Percentiles rank a stretch among this genome's conserved stretches.
Conservation (phyloP, 2,329 filamentous ascomycete genomes). For the Lachnellula hyalina region DNA sequence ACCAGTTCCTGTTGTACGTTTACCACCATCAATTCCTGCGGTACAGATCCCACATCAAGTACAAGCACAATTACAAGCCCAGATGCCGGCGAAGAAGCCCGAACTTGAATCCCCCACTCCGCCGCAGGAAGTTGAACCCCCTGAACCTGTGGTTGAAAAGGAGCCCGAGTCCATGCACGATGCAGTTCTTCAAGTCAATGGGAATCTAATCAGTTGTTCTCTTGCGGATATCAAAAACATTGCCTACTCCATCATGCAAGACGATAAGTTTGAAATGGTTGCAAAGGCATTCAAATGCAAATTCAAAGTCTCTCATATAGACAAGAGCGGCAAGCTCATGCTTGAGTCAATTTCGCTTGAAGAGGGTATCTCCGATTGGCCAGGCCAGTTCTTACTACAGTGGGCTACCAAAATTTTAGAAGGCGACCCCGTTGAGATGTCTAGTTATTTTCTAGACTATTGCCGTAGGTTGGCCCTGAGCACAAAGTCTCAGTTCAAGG, state of each 20-base stretch:
- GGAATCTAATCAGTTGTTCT: background rate
- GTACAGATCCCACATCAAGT: too few relatives aligned
- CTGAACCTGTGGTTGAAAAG: background rate
- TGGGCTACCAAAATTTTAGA: conserved; percentile 1
- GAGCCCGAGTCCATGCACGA: background rate
- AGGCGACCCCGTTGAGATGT: conserved; percentile 1
- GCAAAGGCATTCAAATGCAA: conserved; percentile 1
- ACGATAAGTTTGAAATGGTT: background rate
- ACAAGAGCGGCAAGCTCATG: background rate
- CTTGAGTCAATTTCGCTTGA: background rate
- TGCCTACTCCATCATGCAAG: background rate
- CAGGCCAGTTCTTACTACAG: background rate
- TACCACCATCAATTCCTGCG: too few relatives aligned
- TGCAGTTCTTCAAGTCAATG: background rate
- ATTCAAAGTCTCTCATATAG: background rate
- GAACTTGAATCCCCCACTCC: background rate
- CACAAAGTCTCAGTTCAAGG: background rate
- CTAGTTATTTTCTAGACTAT: background rate
- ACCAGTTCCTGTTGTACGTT: background rate
- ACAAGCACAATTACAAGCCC: too few relatives aligned
- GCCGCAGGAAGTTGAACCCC: background rate
- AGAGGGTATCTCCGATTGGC: too few relatives aligned
- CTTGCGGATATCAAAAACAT: background rate
- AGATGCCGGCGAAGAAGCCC: background rate
- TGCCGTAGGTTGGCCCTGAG: background rate